Evolutionary conservation across 495 filamentous ascomycete genomes (phyloP), one percentile per base, ranked within the genome.

Genomic region (Diplogelasinospora grovesii): DNA sequence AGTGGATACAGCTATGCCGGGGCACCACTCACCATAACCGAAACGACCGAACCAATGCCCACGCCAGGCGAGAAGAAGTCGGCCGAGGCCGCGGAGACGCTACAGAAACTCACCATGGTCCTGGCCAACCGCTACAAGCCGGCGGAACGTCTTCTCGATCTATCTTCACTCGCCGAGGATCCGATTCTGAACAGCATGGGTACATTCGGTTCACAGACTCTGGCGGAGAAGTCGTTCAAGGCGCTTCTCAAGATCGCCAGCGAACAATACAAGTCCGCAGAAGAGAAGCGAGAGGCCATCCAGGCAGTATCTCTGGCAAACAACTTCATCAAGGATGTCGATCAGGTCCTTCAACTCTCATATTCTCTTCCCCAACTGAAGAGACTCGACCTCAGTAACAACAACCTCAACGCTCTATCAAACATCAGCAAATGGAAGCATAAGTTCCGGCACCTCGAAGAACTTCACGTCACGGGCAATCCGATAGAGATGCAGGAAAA

Each of bases 201-300:
- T 16, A 79, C 89, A 24, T 94, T 95, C 63, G 70, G 77, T 43
- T 72, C 66, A 31, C 73, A 68, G 20, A 75, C 79, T 2, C 81
- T 77, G n/a, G 78, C 83, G 20, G 78, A 81, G 33, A 97, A 95
- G 55, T 81, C 95, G 43, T 95, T 96, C 64, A 83, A 83, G 25
- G 89, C 82, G 3, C 67, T 96, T 22, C 88, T 96, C 82, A 79
- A 77, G 40, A 73, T 95, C 23, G 85, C 82, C 56, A 81, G 86
- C 22, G 63, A 74, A 49, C 69, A 78, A 20, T 92, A 92, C 64
- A 74, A 74, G 45, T 78, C 64, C 20, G 35, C 72, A 4, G 63
- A 81, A 13, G 71, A 79, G 22, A 86, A 86, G 55, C 73, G 75
- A 19, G 78, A 87, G 20, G 79, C 80, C 4, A 75, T 97, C 18